Evolutionary conservation across 257 asterid genomes (phyloP), one percentile per base, ranked within the genome.

Genomic region (Petunia axillaris): DNA sequence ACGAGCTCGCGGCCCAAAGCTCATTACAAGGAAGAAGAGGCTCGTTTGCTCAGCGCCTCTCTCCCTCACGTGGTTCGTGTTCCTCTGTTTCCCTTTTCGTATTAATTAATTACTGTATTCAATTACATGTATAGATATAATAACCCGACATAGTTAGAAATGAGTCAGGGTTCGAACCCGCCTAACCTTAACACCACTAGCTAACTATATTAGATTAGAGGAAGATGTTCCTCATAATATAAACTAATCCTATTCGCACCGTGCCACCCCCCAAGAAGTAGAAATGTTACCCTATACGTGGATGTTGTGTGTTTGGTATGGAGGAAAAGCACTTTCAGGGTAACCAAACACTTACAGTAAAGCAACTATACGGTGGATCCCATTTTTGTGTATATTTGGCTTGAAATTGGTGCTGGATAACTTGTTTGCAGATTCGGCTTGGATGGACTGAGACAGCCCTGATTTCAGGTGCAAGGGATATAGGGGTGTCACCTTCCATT

Each of bases 391-490:
- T 48, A 71, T 48, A 48, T 48, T 40, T 3, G 44, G 10, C 62
- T 11, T 71, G 77, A 48, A 35, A 35, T 75, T 82, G 82, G 79
- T 77, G 78, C 16, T 65, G 41, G 77, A 60, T 48, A 13, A 71
- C 62, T 11, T 71, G 77, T 71, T 16, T 79, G 82, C 96, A 95
- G 99, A 77, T 73, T 80, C 89, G 87, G 82, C 81, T 91, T 79
- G 99, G 99, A 81, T 95, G 99, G 99, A 90, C 84, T 79, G 98
- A 95, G 80, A 90, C 92, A 5, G 94, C 99, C 36, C 90, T 93
- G 97, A 86, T 93, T 76, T 92, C 97, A 46, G 97, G 98, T 85
- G 98, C 98, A 40, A 89, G 94, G 91, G 99, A 90, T 78, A 87
- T 80, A 70, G 97, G 94, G 40, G 85, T 95, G 54, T 95, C 99